Percentiles rank a stretch among this genome's conserved stretches.
Evolutionary conservation across 139 green algal species (phyloP).

Genomic region (Chlamydomonas sp.): DNA sequence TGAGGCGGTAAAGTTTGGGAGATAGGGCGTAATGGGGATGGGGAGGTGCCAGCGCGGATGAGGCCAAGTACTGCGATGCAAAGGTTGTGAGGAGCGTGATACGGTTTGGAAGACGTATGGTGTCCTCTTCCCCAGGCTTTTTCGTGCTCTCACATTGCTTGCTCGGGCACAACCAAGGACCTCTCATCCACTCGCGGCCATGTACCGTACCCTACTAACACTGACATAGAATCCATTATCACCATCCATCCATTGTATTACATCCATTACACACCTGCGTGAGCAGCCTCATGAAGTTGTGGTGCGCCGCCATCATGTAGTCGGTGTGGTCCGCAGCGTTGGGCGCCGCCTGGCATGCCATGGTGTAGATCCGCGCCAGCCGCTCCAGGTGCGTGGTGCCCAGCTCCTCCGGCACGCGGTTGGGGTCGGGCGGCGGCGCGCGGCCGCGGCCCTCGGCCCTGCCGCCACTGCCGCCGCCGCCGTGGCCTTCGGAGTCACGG

Average conservation of each 20-base stretch:
- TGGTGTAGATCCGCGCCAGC: constrained; percentile 53
- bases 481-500: not conserved
- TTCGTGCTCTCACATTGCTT: no score
- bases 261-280: constrained; percentile 1
- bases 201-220: no score
- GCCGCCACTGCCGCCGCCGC: not conserved
- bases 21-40: not conserved
- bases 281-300: constrained; percentile 43
- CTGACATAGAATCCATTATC: not conserved
- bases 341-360: constrained; percentile 42
- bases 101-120: no score
- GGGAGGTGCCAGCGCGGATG: not conserved
- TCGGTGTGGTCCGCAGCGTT: constrained; percentile 44
- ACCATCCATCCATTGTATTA: not conserved
- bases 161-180: no score
- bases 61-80: no score
- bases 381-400: constrained; percentile 45
- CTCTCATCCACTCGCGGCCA: no score
- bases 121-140: no score
- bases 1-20: not conserved
- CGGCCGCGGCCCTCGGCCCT: not conserved
- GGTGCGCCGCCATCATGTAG: constrained; percentile 54
- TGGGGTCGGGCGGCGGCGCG: constrained; percentile 18
- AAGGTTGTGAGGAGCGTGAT: no score
- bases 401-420: constrained; percentile 48